A percentile compares a stretch with the other conserved stretches of the same genome.
These are phyloP conservation scores for Daphne laureola DNA, from an alignment of 441 rosid species.

Conservation along the genomic window DNA sequence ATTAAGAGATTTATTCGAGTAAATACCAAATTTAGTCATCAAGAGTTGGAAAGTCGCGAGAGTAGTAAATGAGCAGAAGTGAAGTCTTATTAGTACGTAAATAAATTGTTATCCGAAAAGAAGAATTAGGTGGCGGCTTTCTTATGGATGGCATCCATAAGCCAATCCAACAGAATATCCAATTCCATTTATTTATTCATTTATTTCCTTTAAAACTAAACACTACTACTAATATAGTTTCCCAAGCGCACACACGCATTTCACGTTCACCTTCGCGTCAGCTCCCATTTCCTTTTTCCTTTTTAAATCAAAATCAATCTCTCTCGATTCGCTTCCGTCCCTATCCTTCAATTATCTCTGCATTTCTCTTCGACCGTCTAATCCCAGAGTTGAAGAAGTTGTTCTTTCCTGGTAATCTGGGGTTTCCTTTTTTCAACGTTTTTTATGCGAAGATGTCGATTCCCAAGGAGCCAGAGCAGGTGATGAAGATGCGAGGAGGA, in stretches of 20 bases:
- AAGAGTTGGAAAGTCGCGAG: too few species aligned
- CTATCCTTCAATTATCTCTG: not conserved
- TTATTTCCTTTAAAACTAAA: too few species aligned
- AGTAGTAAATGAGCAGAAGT: too few species aligned
- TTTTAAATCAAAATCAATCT: not conserved
- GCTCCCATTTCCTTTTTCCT: not conserved
- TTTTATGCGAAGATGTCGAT: conserved; percentile 44
- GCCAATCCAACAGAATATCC: conserved; percentile 21
- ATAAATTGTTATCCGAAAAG: conserved; percentile 2
- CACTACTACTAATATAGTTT: too few species aligned
- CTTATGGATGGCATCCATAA: conserved; percentile 16
- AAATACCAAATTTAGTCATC: too few species aligned
- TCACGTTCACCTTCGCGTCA: conserved; percentile 19
- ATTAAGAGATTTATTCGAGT: too few species aligned
- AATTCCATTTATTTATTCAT: not conserved
- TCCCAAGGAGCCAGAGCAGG: conserved; percentile 85
- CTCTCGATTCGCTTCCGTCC: not conserved
- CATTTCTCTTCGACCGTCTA: not conserved
- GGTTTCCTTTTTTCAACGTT: conserved; percentile 1
- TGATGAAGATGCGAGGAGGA: conserved; percentile 91
- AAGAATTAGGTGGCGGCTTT: conserved; percentile 21
- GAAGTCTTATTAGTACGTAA: too few species aligned
- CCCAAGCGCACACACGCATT: conserved; percentile 24
- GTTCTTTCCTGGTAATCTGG: conserved; percentile 6
- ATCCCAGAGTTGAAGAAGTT: not conserved